These are phyloP conservation scores for Globisporangium cystogenes DNA, from an alignment of 352 stramenopile species.

Conservation along the genomic window DNA sequence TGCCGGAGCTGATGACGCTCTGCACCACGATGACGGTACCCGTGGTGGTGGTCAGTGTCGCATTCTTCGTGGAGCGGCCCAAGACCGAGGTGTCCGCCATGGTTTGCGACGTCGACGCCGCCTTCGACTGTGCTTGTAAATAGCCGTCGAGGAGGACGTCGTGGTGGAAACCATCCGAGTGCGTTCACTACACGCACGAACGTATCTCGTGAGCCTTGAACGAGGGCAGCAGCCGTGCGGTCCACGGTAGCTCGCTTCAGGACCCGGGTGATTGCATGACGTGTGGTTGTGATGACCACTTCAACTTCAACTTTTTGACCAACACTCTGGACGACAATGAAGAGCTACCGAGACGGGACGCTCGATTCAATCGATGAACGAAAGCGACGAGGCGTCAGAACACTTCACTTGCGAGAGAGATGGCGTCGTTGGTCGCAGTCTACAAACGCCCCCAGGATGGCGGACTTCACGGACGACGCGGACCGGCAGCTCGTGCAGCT, in stretches of 20 bases:
- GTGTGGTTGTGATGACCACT: neutral
- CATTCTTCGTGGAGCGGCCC: conserved; percentile 2
- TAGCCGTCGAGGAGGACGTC: too few relatives aligned
- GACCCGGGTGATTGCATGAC: too few relatives aligned
- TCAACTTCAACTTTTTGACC: conserved; percentile 5
- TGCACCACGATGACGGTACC: conserved; percentile 8
- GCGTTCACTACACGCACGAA: too few relatives aligned
- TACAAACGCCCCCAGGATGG: conserved; percentile 16
- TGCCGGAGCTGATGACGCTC: neutral
- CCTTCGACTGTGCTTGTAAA: neutral
- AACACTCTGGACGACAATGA: too few relatives aligned
- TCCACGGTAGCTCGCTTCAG: neutral
- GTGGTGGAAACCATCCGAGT: too few relatives aligned
- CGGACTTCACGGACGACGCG: conserved; percentile 50
- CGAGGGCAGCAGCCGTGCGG: too few relatives aligned
- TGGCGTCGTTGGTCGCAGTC: neutral
- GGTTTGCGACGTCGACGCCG: too few relatives aligned
- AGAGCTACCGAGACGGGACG: neutral
- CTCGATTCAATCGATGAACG: neutral
- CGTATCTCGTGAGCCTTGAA: too few relatives aligned
- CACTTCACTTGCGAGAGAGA: neutral
- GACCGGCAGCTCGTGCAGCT: conserved; percentile 52
- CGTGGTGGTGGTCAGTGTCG: conserved; percentile 1
- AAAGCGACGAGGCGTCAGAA: neutral
- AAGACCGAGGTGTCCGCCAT: neutral